A percentile compares a stretch with the other conserved stretches of the same genome.
Conservation (phyloP, 2,329 filamentous ascomycete genomes). For the Leptographium galeiforme region DNA sequence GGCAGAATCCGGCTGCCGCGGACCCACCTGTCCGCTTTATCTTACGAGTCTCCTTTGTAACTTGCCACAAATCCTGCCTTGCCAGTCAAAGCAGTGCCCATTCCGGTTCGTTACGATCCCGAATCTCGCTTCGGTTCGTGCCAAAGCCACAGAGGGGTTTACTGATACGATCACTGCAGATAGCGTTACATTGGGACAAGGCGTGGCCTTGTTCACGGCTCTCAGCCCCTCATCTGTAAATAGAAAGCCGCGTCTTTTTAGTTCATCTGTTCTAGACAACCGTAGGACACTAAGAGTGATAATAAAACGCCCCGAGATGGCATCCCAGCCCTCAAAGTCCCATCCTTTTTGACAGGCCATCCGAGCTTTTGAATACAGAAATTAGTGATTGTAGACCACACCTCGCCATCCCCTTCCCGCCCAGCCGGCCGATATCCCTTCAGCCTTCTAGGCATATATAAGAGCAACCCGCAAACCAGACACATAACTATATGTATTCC, state of each 20-base stretch:
- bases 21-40: no score
- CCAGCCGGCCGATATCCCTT: not conserved
- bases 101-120: no score
- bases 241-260: not conserved
- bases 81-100: no score
- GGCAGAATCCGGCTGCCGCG: not conserved
- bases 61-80: no score
- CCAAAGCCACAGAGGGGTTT: no score
- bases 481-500: constrained; percentile 7
- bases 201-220: no score
- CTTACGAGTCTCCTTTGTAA: no score
- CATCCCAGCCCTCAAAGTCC: not conserved
- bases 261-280: not conserved
- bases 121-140: no score
- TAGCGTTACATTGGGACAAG: no score
- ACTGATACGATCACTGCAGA: no score
- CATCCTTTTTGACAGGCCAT: not conserved
- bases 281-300: not conserved
- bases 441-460: not conserved
- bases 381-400: not conserved
- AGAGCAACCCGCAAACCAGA: not conserved
- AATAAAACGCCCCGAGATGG: not conserved
- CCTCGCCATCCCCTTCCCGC: not conserved
- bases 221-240: no score
- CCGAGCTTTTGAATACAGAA: not conserved